These are phyloP conservation scores for Diddensiella caesifluorescens DNA, from an alignment of 805 yeast genomes.

Conservation along the genomic window DNA sequence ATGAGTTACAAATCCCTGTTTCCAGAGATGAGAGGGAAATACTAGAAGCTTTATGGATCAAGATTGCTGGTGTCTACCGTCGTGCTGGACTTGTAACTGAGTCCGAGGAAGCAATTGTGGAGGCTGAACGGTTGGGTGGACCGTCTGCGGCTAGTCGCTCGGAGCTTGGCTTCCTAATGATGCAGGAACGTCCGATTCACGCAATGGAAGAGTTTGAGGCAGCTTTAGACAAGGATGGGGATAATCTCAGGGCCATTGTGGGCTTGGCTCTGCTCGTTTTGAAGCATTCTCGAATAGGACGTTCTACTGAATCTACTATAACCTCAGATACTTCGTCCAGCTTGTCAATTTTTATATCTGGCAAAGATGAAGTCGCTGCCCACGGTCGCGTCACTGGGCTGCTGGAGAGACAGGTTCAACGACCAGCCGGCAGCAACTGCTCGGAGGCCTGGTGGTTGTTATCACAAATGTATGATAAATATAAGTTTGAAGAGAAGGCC, in stretches of 20 bases:
- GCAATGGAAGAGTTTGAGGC: slow-evolving; percentile 63
- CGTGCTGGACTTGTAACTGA: slow-evolving; percentile 51
- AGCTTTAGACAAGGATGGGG: slow-evolving; percentile 47
- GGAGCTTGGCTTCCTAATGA: slow-evolving; percentile 43
- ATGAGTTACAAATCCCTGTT: background rate
- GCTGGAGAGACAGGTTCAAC: slow-evolving; percentile 35
- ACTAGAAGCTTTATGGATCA: slow-evolving; percentile 54
- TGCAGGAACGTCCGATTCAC: slow-evolving; percentile 37
- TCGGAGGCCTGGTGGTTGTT: slow-evolving; percentile 70
- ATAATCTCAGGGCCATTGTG: slow-evolving; percentile 47
- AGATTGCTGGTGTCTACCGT: slow-evolving; percentile 61
- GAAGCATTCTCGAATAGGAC: slow-evolving; percentile 11
- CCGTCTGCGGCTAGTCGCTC: slow-evolving; percentile 47
- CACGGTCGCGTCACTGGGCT: slow-evolving; percentile 40
- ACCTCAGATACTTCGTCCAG: background rate
- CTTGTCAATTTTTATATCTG: slow-evolving; percentile 42
- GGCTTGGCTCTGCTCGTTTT: slow-evolving; percentile 29
- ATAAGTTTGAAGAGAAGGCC: slow-evolving; percentile 47
- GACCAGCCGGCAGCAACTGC: slow-evolving; percentile 39
- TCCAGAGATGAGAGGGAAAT: slow-evolving; percentile 39
- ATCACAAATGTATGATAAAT: slow-evolving; percentile 54
- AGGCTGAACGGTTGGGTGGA: slow-evolving; percentile 51
- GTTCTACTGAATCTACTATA: background rate
- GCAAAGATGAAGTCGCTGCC: slow-evolving; percentile 55
- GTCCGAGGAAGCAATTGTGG: slow-evolving; percentile 65